Evolutionary conservation across 73 alveolate genomes (phyloP).

Genomic region (Paramecium sonneborni): DNA sequence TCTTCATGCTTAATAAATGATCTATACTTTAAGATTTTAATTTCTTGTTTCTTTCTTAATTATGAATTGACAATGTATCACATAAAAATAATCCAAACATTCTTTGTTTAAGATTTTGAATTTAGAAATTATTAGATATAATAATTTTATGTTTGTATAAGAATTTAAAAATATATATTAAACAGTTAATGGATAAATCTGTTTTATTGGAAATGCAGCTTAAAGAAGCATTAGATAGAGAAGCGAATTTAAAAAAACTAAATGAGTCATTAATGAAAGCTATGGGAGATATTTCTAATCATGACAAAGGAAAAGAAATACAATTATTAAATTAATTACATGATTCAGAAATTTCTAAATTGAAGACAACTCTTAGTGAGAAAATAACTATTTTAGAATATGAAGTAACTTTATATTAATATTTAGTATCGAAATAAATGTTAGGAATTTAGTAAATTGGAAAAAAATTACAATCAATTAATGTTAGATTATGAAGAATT

Average conservation of each 20-base stretch:
- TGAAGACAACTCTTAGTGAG: background rate
- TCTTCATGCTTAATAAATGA: too few relatives aligned
- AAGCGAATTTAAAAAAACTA: background rate
- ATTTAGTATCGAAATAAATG: conserved; percentile 1
- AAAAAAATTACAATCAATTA: background rate
- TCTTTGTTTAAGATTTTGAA: too few relatives aligned
- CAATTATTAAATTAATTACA: conserved; percentile 12
- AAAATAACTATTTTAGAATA: background rate
- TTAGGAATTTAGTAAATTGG: background rate
- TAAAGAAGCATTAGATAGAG: conserved; percentile 7
- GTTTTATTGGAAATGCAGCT: conserved; percentile 19
- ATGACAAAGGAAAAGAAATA: conserved; percentile 22
- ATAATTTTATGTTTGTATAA: background rate
- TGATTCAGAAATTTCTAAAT: background rate
- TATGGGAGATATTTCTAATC: background rate
- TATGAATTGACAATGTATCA: too few relatives aligned
- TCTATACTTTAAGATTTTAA: background rate
- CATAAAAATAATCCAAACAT: too few relatives aligned
- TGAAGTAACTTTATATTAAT: background rate
- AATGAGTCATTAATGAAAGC: conserved; percentile 39
- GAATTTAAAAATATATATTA: background rate
- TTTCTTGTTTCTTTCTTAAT: too few relatives aligned
- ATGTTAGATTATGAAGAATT: background rate
- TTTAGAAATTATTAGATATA: background rate
- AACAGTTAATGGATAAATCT: conserved; percentile 42